Percentiles rank a stretch among this genome's conserved stretches.
These are phyloP conservation scores for Metschnikowia corniflorae DNA, from an alignment of 805 yeast genomes.

Conservation along the genomic window DNA sequence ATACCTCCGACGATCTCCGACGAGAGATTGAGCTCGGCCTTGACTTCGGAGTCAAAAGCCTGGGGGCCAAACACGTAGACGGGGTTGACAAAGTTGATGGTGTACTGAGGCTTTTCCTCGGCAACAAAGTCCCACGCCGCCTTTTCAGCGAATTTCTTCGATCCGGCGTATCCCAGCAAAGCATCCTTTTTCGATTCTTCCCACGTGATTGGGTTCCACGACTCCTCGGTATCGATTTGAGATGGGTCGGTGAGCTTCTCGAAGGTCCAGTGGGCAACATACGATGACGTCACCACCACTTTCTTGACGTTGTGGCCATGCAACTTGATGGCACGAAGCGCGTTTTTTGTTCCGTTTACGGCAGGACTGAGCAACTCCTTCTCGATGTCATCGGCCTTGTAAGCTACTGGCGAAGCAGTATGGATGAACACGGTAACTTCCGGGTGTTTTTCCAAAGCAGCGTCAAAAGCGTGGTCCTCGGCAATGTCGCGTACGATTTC, in stretches of 20 bases:
- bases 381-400: conserved; percentile 42
- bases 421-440: conserved; percentile 54
- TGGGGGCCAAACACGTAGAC: conserved; percentile 22
- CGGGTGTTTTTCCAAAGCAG: no score
- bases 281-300: conserved; percentile 14
- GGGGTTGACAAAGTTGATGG: conserved; percentile 31
- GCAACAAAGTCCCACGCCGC: conserved; percentile 30
- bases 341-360: conserved; percentile 23
- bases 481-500: conserved; percentile 48
- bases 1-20: conserved; percentile 40
- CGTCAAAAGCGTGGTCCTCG: conserved; percentile 43
- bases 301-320: conserved; percentile 11
- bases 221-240: conserved; percentile 31
- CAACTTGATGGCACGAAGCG: conserved; percentile 12
- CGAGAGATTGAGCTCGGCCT: conserved; percentile 32
- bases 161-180: conserved; percentile 37
- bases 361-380: conserved; percentile 56
- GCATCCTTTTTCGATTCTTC: conserved; percentile 18
- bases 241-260: conserved; percentile 24
- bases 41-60: conserved; percentile 27
- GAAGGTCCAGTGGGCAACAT: conserved; percentile 12
- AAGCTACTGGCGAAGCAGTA: conserved; percentile 60
- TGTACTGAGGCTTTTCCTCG: conserved; percentile 33
- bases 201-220: no score
- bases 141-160: conserved; percentile 33